A percentile compares a stretch with the other conserved stretches of the same genome.
Conservation (phyloP, 768 basidiomycete genomes). For the Boletus rubescentipes region DNA sequence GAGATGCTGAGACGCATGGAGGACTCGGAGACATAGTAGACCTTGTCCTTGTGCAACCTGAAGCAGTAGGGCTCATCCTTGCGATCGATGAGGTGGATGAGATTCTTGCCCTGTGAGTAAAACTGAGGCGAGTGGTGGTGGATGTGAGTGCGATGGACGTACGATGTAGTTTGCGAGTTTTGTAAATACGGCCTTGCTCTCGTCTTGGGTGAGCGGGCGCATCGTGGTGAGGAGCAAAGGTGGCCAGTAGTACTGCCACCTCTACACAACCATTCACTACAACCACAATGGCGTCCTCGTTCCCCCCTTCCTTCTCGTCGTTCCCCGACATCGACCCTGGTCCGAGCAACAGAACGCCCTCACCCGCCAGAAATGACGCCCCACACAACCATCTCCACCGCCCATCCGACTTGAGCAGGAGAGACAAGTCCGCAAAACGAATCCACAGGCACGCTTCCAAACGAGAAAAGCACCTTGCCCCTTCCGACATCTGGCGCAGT, state of each 20-base stretch:
- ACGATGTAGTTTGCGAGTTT: constrained; percentile 98
- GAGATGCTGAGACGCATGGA: constrained; percentile 93
- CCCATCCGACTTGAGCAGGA: constrained; percentile 13
- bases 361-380: constrained; percentile 17
- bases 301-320: constrained; percentile 65
- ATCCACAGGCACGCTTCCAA: constrained; percentile 27
- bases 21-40: constrained; percentile 94
- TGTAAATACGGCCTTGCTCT: constrained; percentile 93
- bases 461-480: constrained; percentile 31
- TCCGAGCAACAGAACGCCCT: constrained; percentile 31
- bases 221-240: constrained; percentile 41
- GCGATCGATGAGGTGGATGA: constrained; percentile 93
- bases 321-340: constrained; percentile 63
- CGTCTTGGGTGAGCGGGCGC: constrained; percentile 96
- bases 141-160: constrained; percentile 24
- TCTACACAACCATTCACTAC: background rate
- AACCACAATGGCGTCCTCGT: constrained; percentile 50
- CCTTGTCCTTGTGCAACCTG: constrained; percentile 89
- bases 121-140: background rate
- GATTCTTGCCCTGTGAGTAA: constrained; percentile 78
- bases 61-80: constrained; percentile 95
- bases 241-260: constrained; percentile 8
- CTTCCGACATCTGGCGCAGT: constrained; percentile 25
- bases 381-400: constrained; percentile 12
- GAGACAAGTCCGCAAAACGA: constrained; percentile 23